Evolutionary conservation across 129 eudicot species (phyloP), one percentile per base, ranked within the genome.

Genomic region (Tanacetum coccineum): DNA sequence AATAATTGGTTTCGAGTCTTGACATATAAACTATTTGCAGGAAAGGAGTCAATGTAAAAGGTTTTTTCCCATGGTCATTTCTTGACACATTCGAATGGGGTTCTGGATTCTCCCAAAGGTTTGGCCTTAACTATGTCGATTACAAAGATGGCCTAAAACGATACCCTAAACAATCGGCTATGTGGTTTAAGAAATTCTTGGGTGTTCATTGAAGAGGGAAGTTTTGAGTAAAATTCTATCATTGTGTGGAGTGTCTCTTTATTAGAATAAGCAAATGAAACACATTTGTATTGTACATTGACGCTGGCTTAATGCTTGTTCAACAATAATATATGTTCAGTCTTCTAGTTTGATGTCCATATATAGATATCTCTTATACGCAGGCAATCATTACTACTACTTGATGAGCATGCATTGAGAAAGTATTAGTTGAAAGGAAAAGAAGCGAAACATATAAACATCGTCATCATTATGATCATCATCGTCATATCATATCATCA

Each of bases 41-140:
- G 70, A 15, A 39, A 13, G 78, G 71, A 13, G 78, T 53, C 4
- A 59, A 71, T 3, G 84, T 80, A 7, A 66, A 65, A 52, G 84
- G 84, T 17, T 70, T 20, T 67, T 45, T 80, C 36, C 66, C 80
- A 4, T 80, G 84, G 84, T 56, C 80, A 47, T 75, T 80, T 56
- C 51, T 70, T 59, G 84, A 80, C 57, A 66, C 59, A 15, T 80
- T 70, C 53, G 88, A 83, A 59, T 83, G 88, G 88, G 49, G 11
- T 1, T 71, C 81, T 0, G 87, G 87, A 9, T 83, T 67, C 59
- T 13, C 54, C 0, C 49, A 4, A 4, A 64, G 76, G 28, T 83
- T 75, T 39, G 87, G 87, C n/a, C 15, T 83, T 17, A 28, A 36
- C 18, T 79, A 66, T 21, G 81, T 83, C 30, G 82, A 78, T 55